Percentiles rank a stretch among this genome's conserved stretches.
phyloP scores from a whole-genome alignment of 352 stramenopile species.

The Pythium apleroticum region DNA sequence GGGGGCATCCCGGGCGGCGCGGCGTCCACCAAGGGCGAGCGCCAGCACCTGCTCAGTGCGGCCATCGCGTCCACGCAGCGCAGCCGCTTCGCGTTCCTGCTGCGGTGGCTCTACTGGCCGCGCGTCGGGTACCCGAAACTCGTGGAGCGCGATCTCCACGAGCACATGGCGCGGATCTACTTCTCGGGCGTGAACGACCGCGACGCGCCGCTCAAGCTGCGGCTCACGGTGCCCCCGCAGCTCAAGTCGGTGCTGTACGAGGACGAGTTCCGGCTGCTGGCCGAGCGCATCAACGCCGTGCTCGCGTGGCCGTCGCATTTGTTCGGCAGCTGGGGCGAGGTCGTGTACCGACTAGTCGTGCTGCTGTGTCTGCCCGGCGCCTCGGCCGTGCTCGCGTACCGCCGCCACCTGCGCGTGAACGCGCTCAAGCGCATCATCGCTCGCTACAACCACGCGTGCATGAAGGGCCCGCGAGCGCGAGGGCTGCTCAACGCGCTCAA shows the following conservation, averaged over 20 bases:
- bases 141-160: slow-evolving; percentile 68
- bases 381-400: slow-evolving; percentile 64
- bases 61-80: slow-evolving; percentile 55
- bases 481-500: slow-evolving; percentile 77
- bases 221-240: slow-evolving; percentile 50
- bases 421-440: slow-evolving; percentile 69
- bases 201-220: slow-evolving; percentile 56
- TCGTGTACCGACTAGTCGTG: slow-evolving; percentile 59
- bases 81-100: slow-evolving; percentile 53
- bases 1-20: slow-evolving; percentile 37
- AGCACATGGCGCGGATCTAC: slow-evolving; percentile 83
- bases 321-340: slow-evolving; percentile 55
- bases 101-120: slow-evolving; percentile 73
- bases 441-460: slow-evolving; percentile 83
- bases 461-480: slow-evolving; percentile 69
- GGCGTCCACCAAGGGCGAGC: slow-evolving; percentile 46
- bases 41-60: slow-evolving; percentile 62
- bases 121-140: slow-evolving; percentile 79
- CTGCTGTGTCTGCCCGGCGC: slow-evolving; percentile 71
- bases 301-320: slow-evolving; percentile 50
- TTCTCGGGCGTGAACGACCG: slow-evolving; percentile 65
- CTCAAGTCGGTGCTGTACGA: slow-evolving; percentile 70
- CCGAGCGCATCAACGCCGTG: slow-evolving; percentile 62
- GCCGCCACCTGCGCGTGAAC: slow-evolving; percentile 73
- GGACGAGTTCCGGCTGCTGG: slow-evolving; percentile 61